Base-by-base conservation (phyloP, 1,139 yeast species). In the Yamadazyma taylorii region DNA sequence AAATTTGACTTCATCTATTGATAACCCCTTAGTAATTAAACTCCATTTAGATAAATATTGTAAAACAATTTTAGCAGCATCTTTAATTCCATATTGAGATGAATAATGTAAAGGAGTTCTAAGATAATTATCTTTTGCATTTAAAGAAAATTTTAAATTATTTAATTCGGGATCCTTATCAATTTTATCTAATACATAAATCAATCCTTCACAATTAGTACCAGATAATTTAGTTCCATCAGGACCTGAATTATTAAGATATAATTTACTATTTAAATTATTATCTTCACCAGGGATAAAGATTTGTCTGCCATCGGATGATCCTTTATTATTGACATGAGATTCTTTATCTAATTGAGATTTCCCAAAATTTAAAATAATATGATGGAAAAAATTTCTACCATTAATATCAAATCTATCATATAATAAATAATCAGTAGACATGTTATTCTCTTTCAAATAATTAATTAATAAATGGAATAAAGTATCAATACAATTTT, bases 51-150 rank as follows among this genome's bases (percentile, higher is more conserved):
- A 35, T 28, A 64, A 51, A 51, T 69, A 75, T 25, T 70, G 68
- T 17, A 89, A 61, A 24, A 90, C 68, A 9, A 79, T 67, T 17
- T 64, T 65, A 2, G 88, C 71, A 30, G 83, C 78, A 36, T 75
- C 78, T 43, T 77, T 79, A 39, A 90, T 69, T 0, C 97, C 97
- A 56, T 82, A 88, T 53, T 87, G 95, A 2, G 95, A 83, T 12
- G 96, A 81, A 59, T 90, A 90, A 61, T 92, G 97, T 39, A 92
- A 66, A 0, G 97, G 96, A 1, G 96, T 85, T 46, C 97, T 75
- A 41, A 71, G 71, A 53, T 88, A 86, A 43, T 78, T 81, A 56
- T 92, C 98, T 33, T 75, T 74, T 30, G 82, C 80, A 37, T 80
- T 62, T 32, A 89, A 66, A 41, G 83, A 71, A 11, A 72, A 69